Evolutionary conservation across 163 green algal species (phyloP), one percentile per base, ranked within the genome.

Genomic region (Scenedesmus sp.): DNA sequence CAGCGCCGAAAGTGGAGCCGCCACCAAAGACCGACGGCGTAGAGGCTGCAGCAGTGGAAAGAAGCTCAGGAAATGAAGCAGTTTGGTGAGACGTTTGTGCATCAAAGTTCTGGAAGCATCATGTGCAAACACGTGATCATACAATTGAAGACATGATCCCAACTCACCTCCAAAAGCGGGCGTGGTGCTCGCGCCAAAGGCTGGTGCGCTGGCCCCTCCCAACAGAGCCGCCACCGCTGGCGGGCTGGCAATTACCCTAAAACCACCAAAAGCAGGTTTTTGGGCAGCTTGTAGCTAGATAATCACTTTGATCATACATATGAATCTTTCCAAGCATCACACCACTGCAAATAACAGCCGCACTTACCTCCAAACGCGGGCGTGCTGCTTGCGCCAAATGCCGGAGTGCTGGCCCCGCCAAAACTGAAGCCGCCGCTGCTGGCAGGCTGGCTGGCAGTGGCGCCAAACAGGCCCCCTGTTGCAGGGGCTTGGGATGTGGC

Each of bases 1-100:
- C 54, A 0, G 93, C 90, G 23, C 93, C 96, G 90, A 97, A 97
- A 1, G 92, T 46, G 26, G 56, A 76, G 10, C 87, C 87, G 55
- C 83, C 83, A 2, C 84, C 84, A 79, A 89, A 89, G 3, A 62
- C n/a, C 3, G 57, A 79, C 23, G 87, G 87, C 23, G 87, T 91
- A 2, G 87, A 91, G 2, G 86, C 86, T 90, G 70, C 86, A 82
- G 26, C 1, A 16, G 74, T 20, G 56, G 26, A 81, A 81, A 10
- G 9, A 2, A 56, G n/a, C 26, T 12, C 62, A 70, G 13, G 62
- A 70, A 20, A 70, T 70, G 13, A 15, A 70, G 62, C 62, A 70
- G 10, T 15, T 12, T 20, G 13, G 62, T 12, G 10, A 70, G 62
- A 15, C 13, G 13, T 12, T 12, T 70, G 62, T 46, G 34, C 34